These are phyloP conservation scores for Sextonia rubra DNA, from an alignment of 164 flowering plant genomes.

Conservation along the genomic window DNA sequence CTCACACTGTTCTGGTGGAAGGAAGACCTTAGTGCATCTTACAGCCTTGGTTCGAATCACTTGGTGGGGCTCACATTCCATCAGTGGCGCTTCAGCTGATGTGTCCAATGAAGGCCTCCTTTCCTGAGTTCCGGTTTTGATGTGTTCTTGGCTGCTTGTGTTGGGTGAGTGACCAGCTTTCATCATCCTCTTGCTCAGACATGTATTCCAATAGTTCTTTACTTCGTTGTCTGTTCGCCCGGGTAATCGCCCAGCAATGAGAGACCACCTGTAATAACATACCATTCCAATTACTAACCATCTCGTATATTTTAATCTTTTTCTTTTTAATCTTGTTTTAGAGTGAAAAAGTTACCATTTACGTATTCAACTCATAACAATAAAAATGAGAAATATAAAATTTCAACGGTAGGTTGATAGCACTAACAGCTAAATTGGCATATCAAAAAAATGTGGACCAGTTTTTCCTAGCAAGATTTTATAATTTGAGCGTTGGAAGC, in stretches of 20 bases:
- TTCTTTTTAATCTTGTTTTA: not conserved
- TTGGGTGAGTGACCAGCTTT: constrained; percentile 8
- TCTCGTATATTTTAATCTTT: too few relatives aligned
- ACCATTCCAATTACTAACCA: not conserved
- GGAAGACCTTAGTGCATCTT: constrained; percentile 21
- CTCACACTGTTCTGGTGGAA: not conserved
- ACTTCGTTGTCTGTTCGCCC: constrained; percentile 52
- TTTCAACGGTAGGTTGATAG: too few relatives aligned
- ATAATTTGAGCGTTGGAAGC: too few relatives aligned
- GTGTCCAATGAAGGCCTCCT: too few relatives aligned
- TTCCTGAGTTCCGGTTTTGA: not conserved
- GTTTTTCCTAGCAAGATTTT: too few relatives aligned
- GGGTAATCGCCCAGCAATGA: constrained; percentile 42
- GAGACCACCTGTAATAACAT: constrained; percentile 32
- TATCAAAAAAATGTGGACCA: too few relatives aligned
- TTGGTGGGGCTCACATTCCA: not conserved
- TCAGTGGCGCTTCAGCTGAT: not conserved
- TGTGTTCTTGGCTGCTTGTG: not conserved
- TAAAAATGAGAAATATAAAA: too few relatives aligned
- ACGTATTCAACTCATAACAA: too few relatives aligned
- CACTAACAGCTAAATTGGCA: too few relatives aligned
- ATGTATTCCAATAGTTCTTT: constrained; percentile 47
- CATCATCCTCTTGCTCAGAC: constrained; percentile 22
- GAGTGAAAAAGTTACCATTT: not conserved
- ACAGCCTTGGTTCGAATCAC: constrained; percentile 27